phyloP scores from a whole-genome alignment of 805 yeast genomes.

The Ascoidea asiatica region DNA sequence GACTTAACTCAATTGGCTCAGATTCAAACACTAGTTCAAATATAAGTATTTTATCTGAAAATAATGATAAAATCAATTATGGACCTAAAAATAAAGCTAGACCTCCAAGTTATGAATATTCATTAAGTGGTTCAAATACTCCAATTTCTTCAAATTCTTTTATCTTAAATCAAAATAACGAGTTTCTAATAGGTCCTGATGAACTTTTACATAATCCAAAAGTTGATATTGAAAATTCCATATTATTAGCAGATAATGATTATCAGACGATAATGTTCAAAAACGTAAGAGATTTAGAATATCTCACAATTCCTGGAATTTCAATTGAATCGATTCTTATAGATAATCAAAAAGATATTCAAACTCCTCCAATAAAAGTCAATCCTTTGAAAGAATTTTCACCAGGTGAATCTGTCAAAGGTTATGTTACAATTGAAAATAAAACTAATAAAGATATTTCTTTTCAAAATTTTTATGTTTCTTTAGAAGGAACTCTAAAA shows the following conservation, averaged over 20 bases:
- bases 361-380: background rate
- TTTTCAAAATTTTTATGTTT: background rate
- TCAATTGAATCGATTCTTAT: background rate
- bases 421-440: background rate
- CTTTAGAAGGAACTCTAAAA: background rate
- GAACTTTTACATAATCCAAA: no score
- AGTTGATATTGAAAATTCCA: background rate
- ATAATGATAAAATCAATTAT: no score
- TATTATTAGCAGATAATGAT: background rate
- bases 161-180: background rate
- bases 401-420: background rate
- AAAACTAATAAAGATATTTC: background rate
- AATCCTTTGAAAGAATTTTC: background rate
- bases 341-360: no score
- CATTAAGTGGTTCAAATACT: background rate
- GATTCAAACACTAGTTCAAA: no score
- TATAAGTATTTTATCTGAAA: no score
- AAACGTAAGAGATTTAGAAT: no score
- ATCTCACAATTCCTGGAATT: no score
- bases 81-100: no score
- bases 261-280: no score
- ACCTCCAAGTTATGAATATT: background rate
- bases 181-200: background rate
- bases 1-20: no score
- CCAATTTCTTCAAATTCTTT: background rate